Percentiles rank a stretch among this genome's conserved stretches.
Conservation (phyloP, 352 stramenopile species). For the Globisporangium rhizosaccharum region DNA sequence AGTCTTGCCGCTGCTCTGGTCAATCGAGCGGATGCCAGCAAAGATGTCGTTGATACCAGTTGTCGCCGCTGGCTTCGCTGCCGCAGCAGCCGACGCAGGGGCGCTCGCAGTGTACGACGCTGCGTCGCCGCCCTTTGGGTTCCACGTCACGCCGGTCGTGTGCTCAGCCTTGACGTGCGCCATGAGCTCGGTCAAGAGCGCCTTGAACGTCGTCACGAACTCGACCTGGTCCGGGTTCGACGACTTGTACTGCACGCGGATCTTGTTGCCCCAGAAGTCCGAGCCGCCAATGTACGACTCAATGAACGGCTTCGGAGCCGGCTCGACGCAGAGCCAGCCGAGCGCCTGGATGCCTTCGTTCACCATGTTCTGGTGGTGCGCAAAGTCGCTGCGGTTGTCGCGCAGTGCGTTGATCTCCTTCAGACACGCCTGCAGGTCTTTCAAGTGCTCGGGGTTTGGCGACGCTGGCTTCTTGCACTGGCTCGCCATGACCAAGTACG, state of each 20-base stretch:
- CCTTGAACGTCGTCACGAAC: slow-evolving; percentile 94
- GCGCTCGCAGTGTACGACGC: slow-evolving; percentile 33
- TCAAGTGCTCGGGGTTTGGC: slow-evolving; percentile 63
- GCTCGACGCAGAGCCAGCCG: slow-evolving; percentile 76
- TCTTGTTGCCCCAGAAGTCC: slow-evolving; percentile 98
- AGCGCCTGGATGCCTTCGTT: slow-evolving; percentile 83
- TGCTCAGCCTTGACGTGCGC: slow-evolving; percentile 95
- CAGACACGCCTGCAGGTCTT: slow-evolving; percentile 66
- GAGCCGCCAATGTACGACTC: slow-evolving; percentile 93
- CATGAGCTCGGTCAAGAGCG: slow-evolving; percentile 87
- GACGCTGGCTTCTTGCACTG: slow-evolving; percentile 90
- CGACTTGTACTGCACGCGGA: slow-evolving; percentile 95
- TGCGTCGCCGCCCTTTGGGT: slow-evolving; percentile 75
- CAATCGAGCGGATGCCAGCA: slow-evolving; percentile 78
- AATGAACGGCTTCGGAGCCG: slow-evolving; percentile 91
- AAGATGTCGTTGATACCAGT: slow-evolving; percentile 83
- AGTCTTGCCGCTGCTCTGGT: slow-evolving; percentile 90
- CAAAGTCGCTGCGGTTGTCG: slow-evolving; percentile 79
- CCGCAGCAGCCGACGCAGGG: slow-evolving; percentile 22
- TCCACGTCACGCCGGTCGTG: slow-evolving; percentile 93
- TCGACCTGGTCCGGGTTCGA: slow-evolving; percentile 87
- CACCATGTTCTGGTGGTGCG: slow-evolving; percentile 87
- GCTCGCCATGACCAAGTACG: slow-evolving; percentile 90
- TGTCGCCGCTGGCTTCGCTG: slow-evolving; percentile 27
- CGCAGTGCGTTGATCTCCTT: slow-evolving; percentile 78